Evolutionary conservation across 1,284 basidiomycete genomes (phyloP).

Genomic region (Phenoliferia sp.): DNA sequence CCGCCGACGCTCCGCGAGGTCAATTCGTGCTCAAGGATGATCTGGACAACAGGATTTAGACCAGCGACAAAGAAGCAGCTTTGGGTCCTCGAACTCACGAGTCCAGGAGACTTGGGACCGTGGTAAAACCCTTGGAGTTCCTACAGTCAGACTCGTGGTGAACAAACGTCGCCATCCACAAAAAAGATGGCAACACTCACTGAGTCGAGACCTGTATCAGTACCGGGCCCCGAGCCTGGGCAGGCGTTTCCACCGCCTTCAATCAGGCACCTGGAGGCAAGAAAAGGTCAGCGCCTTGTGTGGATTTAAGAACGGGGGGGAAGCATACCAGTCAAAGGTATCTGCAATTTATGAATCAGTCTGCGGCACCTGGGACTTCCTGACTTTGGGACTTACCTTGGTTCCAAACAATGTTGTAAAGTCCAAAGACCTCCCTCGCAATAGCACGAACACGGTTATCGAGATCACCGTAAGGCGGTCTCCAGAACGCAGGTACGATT

Average conservation of each 20-base stretch:
- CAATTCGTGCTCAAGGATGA: constrained; percentile 81
- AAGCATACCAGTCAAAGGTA: too few species aligned
- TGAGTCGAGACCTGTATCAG: constrained; percentile 11
- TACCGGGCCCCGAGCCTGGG: constrained; percentile 2
- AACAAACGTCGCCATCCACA: too few species aligned
- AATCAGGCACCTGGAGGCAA: constrained; percentile 25
- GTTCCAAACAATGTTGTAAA: constrained; percentile 59
- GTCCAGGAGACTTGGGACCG: constrained; percentile 18
- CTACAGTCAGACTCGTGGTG: too few species aligned
- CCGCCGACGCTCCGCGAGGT: constrained; percentile 56
- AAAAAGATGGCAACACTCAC: too few species aligned
- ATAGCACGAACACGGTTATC: constrained; percentile 48
- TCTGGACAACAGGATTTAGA: constrained; percentile 48
- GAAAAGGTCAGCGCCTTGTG: too few species aligned
- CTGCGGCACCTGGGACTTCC: too few species aligned
- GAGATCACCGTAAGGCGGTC: constrained; percentile 55
- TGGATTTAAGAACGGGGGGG: too few species aligned
- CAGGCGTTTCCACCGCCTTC: constrained; percentile 4
- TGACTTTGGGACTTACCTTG: too few species aligned
- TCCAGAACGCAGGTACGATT: constrained; percentile 63
- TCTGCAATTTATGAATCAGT: too few species aligned
- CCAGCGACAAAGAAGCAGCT: too few species aligned
- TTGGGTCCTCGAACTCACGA: background rate
- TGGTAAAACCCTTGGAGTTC: constrained; percentile 9
- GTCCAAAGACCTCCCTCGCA: constrained; percentile 22